A percentile compares a stretch with the other conserved stretches of the same genome.
Conservation (phyloP, 768 basidiomycete genomes). For the Serendipita indica region DNA sequence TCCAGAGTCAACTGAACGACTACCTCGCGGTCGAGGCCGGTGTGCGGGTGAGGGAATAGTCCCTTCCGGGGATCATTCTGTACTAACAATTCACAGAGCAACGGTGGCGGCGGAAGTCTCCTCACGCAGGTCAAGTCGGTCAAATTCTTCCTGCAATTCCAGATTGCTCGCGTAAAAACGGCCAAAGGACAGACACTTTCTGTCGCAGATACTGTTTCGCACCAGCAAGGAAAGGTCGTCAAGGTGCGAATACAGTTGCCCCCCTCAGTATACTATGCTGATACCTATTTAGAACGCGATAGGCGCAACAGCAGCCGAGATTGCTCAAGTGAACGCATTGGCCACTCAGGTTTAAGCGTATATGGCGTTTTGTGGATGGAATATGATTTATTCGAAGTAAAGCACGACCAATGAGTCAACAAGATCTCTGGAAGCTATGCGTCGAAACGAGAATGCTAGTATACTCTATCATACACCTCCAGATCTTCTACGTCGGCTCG, state of each 20-base stretch:
- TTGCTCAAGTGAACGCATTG: slow-evolving; percentile 4
- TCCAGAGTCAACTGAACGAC: slow-evolving; percentile 16
- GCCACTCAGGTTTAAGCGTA: background rate
- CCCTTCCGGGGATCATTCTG: background rate
- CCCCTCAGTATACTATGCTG: background rate
- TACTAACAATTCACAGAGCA: slow-evolving; percentile 5
- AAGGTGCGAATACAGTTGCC: background rate
- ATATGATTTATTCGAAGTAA: too few species aligned
- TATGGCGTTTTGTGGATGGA: too few species aligned
- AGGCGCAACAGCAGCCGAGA: slow-evolving; percentile 7
- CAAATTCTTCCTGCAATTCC: slow-evolving; percentile 18
- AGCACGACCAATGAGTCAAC: too few species aligned
- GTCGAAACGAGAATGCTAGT: background rate
- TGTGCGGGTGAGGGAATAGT: slow-evolving; percentile 10
- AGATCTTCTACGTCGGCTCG: background rate
- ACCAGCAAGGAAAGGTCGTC: slow-evolving; percentile 14
- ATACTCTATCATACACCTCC: background rate
- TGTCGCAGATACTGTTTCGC: slow-evolving; percentile 15
- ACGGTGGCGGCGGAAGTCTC: background rate
- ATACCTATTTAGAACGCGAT: background rate
- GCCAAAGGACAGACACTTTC: slow-evolving; percentile 12
- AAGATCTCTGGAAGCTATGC: too few species aligned
- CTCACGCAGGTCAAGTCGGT: slow-evolving; percentile 14
- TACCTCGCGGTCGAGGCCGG: slow-evolving; percentile 16
- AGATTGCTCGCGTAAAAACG: slow-evolving; percentile 14